Evolutionary conservation across 106 monocot genomes (phyloP).

Genomic region (Amphibolis antarctica): DNA sequence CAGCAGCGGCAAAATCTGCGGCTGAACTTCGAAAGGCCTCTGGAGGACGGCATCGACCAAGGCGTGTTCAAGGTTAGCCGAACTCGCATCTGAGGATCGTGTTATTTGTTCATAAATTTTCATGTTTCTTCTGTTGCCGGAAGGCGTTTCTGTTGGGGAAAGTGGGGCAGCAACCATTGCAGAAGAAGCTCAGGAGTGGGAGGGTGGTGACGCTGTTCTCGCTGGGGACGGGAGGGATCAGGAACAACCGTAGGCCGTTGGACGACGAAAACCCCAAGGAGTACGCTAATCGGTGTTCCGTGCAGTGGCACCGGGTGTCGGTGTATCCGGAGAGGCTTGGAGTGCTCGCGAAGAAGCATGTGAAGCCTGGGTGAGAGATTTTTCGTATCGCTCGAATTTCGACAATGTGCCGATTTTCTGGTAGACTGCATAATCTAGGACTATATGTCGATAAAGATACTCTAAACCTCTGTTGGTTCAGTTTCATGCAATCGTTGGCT

Average conservation of each 20-base stretch:
- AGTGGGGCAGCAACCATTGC: conserved; percentile 82
- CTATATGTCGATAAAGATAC: no score
- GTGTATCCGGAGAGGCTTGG: conserved; percentile 62
- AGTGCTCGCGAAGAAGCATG: conserved; percentile 47
- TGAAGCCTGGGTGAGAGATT: conserved; percentile 66
- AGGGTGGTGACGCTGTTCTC: conserved; percentile 60
- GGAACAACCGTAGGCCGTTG: conserved; percentile 91
- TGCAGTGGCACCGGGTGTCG: conserved; percentile 91
- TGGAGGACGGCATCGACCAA: conserved; percentile 86
- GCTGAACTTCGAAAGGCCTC: conserved; percentile 34
- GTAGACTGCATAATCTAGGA: no score
- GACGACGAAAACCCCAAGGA: conserved; percentile 72
- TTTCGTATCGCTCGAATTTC: not conserved
- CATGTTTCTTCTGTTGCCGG: not conserved
- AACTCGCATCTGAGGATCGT: not conserved
- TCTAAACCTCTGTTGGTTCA: no score
- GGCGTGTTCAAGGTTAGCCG: conserved; percentile 60
- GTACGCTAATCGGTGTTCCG: conserved; percentile 75
- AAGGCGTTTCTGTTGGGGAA: conserved; percentile 89
- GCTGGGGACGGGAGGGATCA: conserved; percentile 73
- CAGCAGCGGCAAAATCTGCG: conserved; percentile 7
- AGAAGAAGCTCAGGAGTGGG: conserved; percentile 68
- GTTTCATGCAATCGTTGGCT: no score
- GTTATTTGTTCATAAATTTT: not conserved
- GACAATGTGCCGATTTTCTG: no score